Base-by-base conservation (phyloP, 192 early-diverging fungal species). In the Mortierella antarctica region DNA sequence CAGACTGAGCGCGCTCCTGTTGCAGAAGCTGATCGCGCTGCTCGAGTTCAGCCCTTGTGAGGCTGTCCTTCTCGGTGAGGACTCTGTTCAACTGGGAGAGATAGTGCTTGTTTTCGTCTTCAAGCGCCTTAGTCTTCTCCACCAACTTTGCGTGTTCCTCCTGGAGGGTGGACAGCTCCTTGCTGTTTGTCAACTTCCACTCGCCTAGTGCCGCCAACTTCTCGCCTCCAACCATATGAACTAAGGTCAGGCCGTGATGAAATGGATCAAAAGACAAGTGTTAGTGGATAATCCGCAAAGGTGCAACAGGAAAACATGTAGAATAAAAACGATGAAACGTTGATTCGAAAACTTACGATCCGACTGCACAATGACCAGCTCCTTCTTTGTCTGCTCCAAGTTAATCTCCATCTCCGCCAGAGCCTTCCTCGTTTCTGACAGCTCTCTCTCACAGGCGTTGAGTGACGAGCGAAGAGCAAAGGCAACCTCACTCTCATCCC, bases 11-110 rank as follows among this genome's bases (percentile, higher is more conserved):
- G 7, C 86, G 73, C 64, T 89, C 90, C 65, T 86, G 78, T 54
- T 90, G 88, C 12, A 88, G 21, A 21, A 89, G 57, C 53, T 57
- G 59, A 45, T 92, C 89, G 10, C 88, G 88, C 47, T 86, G 73
- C 62, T 92, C 91, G 14, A 86, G 71, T 23, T 80, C 72, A 7
- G 73, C 53, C 54, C 67, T 74, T 14, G 91, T 84, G 31, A 92
- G 72, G 47, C 71, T 45, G 40, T 89, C 86, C 75, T 91, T 91
- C 71, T 92, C 92, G 2, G 80, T 65, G 50, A 87, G 65, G 3
- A 91, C 81, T 42, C 83, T 84, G 68, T 85, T 88, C 82, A 91
- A 83, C n/a, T 86, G 83, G 42, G 83, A 69, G 15, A 88, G 51
- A 15, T 79, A 70, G 11, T 67, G 55, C 52, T 61, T 70, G 69